Evolutionary conservation across 1,284 basidiomycete genomes (phyloP), one percentile per base, ranked within the genome.

Genomic region (Tilletia walkeri): DNA sequence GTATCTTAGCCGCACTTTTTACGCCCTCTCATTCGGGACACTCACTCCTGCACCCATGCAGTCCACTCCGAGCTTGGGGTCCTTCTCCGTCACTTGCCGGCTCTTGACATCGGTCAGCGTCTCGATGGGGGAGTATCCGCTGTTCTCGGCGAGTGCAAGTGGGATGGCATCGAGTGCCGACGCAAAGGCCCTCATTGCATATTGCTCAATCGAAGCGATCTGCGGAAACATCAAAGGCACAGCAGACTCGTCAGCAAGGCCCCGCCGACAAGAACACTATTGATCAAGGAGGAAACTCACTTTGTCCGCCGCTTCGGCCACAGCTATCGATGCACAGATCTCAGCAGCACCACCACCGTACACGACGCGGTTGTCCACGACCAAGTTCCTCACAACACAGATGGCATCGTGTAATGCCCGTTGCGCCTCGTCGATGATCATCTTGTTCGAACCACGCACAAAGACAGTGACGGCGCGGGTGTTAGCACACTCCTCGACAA

Each of bases 371-470:
- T 96, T 94, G 85, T 99, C 95, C 45, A 91, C 89, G 59, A 99
- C 90, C 65, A 99, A 87, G 84, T 97, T 99, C 75, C 96, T 91
- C 45, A 98, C 95, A 20, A 92, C 95, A 80, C 95, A 99, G 78
- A 99, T 91, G 34, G 96, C 94, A 85, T 99, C 95, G 84, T 99
- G 95, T 54, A 99, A 87, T 4, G 95, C 94, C 67, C 95, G 92
- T 85, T 98, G 98, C 70, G 94, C 95, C 85, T 99, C 95, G 83
- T 99, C 95, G 75, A 99, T 94, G 81, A 93, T 94, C 95, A 99
- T 99, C 87, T 99, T 99, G 87, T 99, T 99, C 82, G 91, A 93
- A 48, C 96, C 95, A 53, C 95, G 89, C 9, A 99, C 94, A 82
- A 99, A 99, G 78, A 99, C 91, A 7, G 95, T 99, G 53, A 98